A percentile compares a stretch with the other conserved stretches of the same genome.
Evolutionary conservation across 768 basidiomycete genomes (phyloP).

Genomic region (Melanogaster broomeanus): DNA sequence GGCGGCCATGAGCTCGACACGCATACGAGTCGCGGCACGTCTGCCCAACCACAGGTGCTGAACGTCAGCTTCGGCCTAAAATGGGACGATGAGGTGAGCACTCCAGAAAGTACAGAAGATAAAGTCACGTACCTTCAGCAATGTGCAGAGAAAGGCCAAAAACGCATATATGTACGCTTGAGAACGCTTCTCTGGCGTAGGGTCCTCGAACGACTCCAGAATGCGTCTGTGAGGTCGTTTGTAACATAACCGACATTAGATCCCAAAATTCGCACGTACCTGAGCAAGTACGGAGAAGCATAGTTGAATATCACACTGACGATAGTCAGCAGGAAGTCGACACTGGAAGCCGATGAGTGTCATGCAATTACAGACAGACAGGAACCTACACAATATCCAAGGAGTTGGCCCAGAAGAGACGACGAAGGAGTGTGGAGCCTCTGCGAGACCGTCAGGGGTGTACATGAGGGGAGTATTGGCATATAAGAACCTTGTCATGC

Average conservation of each 20-base stretch:
- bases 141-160: constrained; percentile 64
- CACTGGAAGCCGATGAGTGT: constrained; percentile 25
- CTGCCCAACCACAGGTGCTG: constrained; percentile 83
- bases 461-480: not conserved
- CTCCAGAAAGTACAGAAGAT: not conserved
- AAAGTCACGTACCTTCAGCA: constrained; percentile 22
- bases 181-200: constrained; percentile 52
- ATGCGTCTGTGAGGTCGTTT: constrained; percentile 45
- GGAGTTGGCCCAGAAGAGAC: constrained; percentile 47
- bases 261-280: constrained; percentile 39
- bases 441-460: constrained; percentile 11
- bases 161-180: constrained; percentile 79
- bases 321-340: constrained; percentile 71
- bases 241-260: not conserved
- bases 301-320: constrained; percentile 77
- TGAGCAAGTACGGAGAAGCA: constrained; percentile 82
- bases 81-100: not conserved
- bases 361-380: not conserved
- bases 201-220: constrained; percentile 54
- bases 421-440: constrained; percentile 38
- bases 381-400: constrained; percentile 41
- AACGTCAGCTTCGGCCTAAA: constrained; percentile 61
- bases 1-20: constrained; percentile 77
- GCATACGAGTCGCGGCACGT: constrained; percentile 71
- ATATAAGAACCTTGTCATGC: constrained; percentile 20